Evolutionary conservation across 192 early-diverging fungal genomes (phyloP).

Genomic region (Kickxella alabastrina): DNA sequence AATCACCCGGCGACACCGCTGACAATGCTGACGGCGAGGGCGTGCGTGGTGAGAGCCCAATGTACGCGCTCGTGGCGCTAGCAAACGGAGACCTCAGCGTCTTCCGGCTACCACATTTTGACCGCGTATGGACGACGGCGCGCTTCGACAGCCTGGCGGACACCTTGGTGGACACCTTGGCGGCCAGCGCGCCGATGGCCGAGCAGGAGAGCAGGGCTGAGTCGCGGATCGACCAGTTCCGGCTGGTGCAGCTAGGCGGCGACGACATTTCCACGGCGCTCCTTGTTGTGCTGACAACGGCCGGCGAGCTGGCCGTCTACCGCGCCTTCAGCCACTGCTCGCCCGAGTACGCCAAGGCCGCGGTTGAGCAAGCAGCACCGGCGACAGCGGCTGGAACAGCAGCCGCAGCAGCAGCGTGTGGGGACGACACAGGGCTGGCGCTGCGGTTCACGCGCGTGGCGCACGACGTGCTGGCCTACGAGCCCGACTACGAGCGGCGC

Average conservation of each 20-base stretch:
- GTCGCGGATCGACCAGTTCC: conserved; percentile 22
- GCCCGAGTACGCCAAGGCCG: conserved; percentile 7
- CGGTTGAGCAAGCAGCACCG: too few species aligned
- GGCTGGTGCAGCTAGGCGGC: conserved; percentile 36
- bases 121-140: conserved; percentile 28
- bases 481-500: conserved; percentile 40
- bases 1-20: neutral
- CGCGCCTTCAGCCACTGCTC: conserved; percentile 34
- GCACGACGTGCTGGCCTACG: conserved; percentile 42
- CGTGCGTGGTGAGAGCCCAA: conserved; percentile 15
- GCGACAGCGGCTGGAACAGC: neutral
- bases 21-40: conserved; percentile 11
- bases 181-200: conserved; percentile 4
- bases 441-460: conserved; percentile 28
- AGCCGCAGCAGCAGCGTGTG: neutral
- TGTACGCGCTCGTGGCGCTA: conserved; percentile 18
- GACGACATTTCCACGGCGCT: conserved; percentile 16
- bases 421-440: conserved; percentile 16
- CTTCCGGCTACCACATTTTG: conserved; percentile 29
- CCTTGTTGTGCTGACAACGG: conserved; percentile 23
- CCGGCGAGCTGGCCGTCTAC: conserved; percentile 43
- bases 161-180: conserved; percentile 4
- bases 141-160: conserved; percentile 30
- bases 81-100: conserved; percentile 26
- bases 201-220: conserved; percentile 2